A percentile compares a stretch with the other conserved stretches of the same genome.
Evolutionary conservation across 352 stramenopile genomes (phyloP).

Genomic region (Pythium inflatum): DNA sequence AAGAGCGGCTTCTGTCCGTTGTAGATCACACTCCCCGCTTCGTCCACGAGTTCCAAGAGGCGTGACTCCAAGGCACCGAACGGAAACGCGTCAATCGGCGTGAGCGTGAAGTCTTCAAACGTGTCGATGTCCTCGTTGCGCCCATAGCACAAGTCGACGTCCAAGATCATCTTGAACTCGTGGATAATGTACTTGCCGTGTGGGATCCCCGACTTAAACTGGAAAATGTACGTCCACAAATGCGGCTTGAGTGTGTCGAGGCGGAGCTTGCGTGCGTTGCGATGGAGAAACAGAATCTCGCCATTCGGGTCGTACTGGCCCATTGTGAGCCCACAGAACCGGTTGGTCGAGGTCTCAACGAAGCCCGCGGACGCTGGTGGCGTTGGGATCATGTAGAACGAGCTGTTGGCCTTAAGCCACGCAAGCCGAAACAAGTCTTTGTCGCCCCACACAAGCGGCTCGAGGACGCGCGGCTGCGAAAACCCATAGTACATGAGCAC

Average conservation of each 20-base stretch:
- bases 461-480: slow-evolving; percentile 59
- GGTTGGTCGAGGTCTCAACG: slow-evolving; percentile 49
- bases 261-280: slow-evolving; percentile 78
- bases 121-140: neutral
- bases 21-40: neutral
- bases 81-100: neutral
- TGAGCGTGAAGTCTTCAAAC: neutral
- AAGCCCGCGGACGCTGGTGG: slow-evolving; percentile 57
- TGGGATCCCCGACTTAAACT: slow-evolving; percentile 37
- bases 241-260: slow-evolving; percentile 35
- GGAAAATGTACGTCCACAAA: slow-evolving; percentile 55
- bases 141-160: slow-evolving; percentile 27
- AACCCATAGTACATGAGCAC: slow-evolving; percentile 85
- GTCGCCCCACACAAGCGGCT: slow-evolving; percentile 71
- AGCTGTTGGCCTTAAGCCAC: slow-evolving; percentile 74
- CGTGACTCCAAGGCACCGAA: slow-evolving; percentile 9
- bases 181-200: slow-evolving; percentile 8
- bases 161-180: slow-evolving; percentile 28
- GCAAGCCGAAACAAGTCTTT: slow-evolving; percentile 82
- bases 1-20: slow-evolving; percentile 18
- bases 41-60: slow-evolving; percentile 5
- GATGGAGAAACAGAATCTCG: slow-evolving; percentile 81
- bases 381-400: slow-evolving; percentile 73
- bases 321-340: slow-evolving; percentile 85
- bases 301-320: slow-evolving; percentile 72